Evolutionary conservation across 83 land plant genomes (phyloP).

Genomic region (Picea mariana): DNA sequence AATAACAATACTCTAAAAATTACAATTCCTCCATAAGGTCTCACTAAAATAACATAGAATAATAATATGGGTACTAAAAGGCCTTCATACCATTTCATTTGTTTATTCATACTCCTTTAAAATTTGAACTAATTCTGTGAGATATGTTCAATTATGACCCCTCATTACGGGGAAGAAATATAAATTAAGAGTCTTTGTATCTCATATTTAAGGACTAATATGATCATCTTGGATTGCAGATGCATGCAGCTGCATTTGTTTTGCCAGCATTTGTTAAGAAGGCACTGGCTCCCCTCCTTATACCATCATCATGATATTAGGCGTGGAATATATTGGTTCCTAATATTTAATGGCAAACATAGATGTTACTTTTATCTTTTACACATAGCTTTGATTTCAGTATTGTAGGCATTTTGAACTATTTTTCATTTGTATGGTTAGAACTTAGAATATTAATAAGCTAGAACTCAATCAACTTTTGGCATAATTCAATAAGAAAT

Average conservation of each 20-base stretch:
- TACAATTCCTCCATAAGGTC: no score
- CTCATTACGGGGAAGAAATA: no score
- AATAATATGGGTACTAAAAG: no score
- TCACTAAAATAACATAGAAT: no score
- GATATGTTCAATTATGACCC: no score
- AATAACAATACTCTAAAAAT: no score
- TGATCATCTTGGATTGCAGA: slow-evolving; percentile 6
- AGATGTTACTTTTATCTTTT: background rate
- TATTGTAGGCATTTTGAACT: no score
- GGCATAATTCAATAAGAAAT: background rate
- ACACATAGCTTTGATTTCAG: background rate
- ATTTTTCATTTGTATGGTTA: background rate
- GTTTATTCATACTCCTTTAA: no score
- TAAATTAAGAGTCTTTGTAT: no score
- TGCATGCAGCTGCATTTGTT: slow-evolving; percentile 14
- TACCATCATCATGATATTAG: background rate
- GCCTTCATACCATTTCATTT: no score
- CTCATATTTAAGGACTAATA: background rate
- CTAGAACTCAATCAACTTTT: background rate
- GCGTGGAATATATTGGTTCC: background rate
- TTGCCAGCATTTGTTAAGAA: slow-evolving; percentile 1
- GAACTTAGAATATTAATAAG: background rate
- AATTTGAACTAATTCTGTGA: no score
- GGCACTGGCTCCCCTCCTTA: slow-evolving; percentile 6
- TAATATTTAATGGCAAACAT: background rate